Conservation (phyloP, 176 grass and related monocot species). For the Oryza meridionalis region DNA sequence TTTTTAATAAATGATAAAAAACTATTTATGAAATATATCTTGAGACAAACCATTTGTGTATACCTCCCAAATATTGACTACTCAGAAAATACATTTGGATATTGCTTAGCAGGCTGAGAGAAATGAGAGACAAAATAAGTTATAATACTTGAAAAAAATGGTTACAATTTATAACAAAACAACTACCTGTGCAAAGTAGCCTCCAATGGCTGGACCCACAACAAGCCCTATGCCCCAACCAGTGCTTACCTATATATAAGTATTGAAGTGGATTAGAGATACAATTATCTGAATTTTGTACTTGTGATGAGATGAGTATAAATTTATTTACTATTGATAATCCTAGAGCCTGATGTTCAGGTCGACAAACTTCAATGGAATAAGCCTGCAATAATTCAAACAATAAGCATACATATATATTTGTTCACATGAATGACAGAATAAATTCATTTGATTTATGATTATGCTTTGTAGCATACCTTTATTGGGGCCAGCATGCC, state of each 20-base stretch:
- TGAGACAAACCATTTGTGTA: background rate
- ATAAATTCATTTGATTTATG: background rate
- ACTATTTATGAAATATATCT: background rate
- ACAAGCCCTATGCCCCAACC: constrained; percentile 70
- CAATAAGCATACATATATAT: background rate
- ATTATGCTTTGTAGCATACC: constrained; percentile 19
- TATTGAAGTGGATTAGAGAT: background rate
- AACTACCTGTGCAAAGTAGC: constrained; percentile 77
- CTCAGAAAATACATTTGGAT: constrained; percentile 62
- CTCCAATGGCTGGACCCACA: constrained; percentile 82
- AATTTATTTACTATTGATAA: constrained; percentile 60
- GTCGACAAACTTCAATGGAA: constrained; percentile 68
- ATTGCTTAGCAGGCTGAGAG: constrained; percentile 74
- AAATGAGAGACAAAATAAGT: background rate
- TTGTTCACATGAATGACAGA: background rate
- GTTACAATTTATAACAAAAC: background rate
- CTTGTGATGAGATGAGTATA: background rate
- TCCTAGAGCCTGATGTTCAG: constrained; percentile 70
- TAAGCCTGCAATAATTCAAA: constrained; percentile 51
- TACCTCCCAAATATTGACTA: constrained; percentile 69
- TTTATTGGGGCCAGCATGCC: constrained; percentile 63
- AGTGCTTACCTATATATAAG: constrained; percentile 42
- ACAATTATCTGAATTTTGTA: background rate
- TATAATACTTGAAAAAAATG: background rate
- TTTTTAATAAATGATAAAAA: background rate